Evolutionary conservation across 1,284 basidiomycete species (phyloP).

Genomic region (Entoloma clypeatum): DNA sequence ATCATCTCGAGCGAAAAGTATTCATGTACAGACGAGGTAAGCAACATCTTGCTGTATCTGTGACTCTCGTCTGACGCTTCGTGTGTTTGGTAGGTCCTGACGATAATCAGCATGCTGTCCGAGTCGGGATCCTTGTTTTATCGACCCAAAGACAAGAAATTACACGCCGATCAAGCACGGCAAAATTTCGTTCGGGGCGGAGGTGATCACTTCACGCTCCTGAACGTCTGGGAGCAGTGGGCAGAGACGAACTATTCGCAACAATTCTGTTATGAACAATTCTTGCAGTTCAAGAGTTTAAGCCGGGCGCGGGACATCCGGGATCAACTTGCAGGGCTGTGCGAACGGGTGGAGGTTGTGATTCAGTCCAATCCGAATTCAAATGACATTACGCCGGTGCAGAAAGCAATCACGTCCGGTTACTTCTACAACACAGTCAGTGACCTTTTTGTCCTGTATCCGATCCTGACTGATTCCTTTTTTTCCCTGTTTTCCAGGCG

Average conservation of each 20-base stretch:
- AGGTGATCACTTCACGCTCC: constrained; percentile 96
- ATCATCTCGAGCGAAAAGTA: constrained; percentile 96
- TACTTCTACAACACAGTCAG: constrained; percentile 94
- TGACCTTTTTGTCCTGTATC: constrained; percentile 13
- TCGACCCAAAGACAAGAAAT: constrained; percentile 95
- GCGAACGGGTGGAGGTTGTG: constrained; percentile 95
- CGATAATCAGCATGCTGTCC: constrained; percentile 96
- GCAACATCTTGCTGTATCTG: constrained; percentile 17
- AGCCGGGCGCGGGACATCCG: constrained; percentile 93
- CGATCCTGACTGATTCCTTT: constrained; percentile 1
- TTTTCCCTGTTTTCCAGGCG: constrained; percentile 45
- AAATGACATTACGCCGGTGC: constrained; percentile 88
- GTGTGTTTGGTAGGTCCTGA: constrained; percentile 62
- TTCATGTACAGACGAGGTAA: constrained; percentile 93
- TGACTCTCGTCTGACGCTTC: constrained; percentile 4
- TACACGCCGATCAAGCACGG: constrained; percentile 94
- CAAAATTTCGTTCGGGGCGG: constrained; percentile 94
- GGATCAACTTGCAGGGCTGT: constrained; percentile 92
- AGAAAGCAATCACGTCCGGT: constrained; percentile 92
- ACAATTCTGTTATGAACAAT: constrained; percentile 95
- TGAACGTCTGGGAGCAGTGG: constrained; percentile 99
- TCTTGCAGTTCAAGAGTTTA: constrained; percentile 95
- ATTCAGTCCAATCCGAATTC: constrained; percentile 85
- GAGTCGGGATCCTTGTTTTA: constrained; percentile 95
- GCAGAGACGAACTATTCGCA: constrained; percentile 95